Conservation (phyloP, 2,329 filamentous ascomycete genomes). For the Aspergillus ruber region DNA sequence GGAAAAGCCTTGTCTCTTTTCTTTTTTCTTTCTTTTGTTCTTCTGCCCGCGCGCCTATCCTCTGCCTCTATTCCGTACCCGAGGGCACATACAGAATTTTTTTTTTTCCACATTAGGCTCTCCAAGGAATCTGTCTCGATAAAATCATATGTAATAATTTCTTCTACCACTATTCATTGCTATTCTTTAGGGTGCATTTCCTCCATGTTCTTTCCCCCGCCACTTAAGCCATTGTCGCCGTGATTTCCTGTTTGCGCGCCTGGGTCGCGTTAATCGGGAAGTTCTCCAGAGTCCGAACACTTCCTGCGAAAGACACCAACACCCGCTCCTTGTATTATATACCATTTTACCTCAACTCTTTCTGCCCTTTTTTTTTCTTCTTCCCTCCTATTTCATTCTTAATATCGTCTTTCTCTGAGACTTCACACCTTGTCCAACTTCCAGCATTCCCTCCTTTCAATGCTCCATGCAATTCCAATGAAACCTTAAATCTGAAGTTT, state of each 20-base stretch:
- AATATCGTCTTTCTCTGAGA: background rate
- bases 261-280: conserved; percentile 10
- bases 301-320: background rate
- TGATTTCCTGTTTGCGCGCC: conserved; percentile 7
- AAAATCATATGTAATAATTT: no score
- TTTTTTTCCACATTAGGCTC: no score
- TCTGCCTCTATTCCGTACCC: no score
- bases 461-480: background rate
- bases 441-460: background rate
- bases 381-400: conserved; percentile 1
- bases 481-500: background rate
- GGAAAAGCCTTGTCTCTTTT: no score
- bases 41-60: no score
- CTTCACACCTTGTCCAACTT: background rate
- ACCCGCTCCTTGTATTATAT: background rate
- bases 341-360: background rate
- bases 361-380: background rate
- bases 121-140: no score
- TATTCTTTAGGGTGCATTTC: background rate
- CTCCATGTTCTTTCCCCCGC: conserved; percentile 1
- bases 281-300: background rate
- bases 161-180: no score
- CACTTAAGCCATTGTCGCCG: background rate
- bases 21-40: no score
- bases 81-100: no score